These are phyloP conservation scores for Sambucus nigra DNA, from an alignment of 129 eudicot genomes.

Conservation along the genomic window DNA sequence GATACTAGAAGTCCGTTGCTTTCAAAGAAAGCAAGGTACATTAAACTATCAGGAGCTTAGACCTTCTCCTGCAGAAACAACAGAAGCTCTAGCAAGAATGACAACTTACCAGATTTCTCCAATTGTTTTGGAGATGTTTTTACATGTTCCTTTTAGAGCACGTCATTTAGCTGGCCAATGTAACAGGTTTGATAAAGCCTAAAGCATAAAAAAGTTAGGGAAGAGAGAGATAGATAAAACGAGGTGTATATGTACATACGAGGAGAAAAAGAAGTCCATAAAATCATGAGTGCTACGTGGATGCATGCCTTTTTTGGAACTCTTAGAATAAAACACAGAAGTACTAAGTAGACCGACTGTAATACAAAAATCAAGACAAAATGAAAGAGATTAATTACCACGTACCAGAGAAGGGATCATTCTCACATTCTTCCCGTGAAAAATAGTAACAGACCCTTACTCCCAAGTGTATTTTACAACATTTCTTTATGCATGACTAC, in stretches of 20 bases:
- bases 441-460: background rate
- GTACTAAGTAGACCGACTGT: background rate
- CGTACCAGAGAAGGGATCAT: background rate
- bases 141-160: background rate
- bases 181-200: background rate
- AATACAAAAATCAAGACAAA: no score
- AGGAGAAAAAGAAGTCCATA: background rate
- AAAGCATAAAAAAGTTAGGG: background rate
- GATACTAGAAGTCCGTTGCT: no score
- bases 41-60: no score
- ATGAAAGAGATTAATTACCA: background rate
- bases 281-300: no score
- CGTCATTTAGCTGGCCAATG: background rate
- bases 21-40: no score
- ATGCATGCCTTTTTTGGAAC: background rate
- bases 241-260: no score
- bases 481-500: constrained; percentile 3
- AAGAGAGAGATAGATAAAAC: background rate
- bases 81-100: background rate
- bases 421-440: background rate
- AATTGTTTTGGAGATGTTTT: background rate
- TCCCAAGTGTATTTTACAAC: background rate
- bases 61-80: no score
- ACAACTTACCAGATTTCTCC: background rate
- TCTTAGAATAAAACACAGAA: background rate